Evolutionary conservation across 768 basidiomycete genomes (phyloP).

Genomic region (Cystofilobasidium bisporidii): DNA sequence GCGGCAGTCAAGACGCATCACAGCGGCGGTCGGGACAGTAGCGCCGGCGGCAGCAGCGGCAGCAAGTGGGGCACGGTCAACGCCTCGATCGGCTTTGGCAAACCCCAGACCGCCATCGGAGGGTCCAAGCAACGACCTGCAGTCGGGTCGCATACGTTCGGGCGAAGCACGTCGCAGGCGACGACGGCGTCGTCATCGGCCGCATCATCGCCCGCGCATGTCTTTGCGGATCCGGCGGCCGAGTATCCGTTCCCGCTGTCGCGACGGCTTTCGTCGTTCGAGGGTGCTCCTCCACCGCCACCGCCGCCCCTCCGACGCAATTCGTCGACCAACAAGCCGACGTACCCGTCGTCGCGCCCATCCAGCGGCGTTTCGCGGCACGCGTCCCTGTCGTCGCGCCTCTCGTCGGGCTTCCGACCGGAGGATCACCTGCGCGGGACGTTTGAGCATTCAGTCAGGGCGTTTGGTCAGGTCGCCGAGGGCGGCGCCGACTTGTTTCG

Average conservation of each 20-base stretch:
- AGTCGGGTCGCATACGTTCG: background rate
- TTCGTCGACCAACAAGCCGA: background rate
- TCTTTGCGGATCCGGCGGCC: background rate
- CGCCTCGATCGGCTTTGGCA: background rate
- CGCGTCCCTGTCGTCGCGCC: background rate
- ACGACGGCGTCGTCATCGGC: background rate
- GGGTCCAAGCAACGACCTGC: too few relatives aligned
- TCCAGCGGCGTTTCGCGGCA: background rate
- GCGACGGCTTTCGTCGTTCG: background rate
- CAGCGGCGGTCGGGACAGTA: too few relatives aligned
- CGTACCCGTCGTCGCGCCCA: background rate
- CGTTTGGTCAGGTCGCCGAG: background rate
- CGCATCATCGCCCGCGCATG: background rate
- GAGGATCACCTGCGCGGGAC: background rate
- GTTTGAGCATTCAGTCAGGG: background rate
- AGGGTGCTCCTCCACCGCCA: background rate
- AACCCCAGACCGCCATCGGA: background rate
- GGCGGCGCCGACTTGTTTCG: background rate
- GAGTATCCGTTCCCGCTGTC: background rate
- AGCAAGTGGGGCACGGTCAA: constrained; percentile 4
- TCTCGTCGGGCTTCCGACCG: background rate
- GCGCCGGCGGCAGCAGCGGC: background rate
- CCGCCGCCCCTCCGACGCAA: background rate
- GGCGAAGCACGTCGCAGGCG: background rate
- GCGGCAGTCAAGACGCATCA: too few relatives aligned